Evolutionary conservation across 2,329 filamentous ascomycete species (phyloP).

Genomic region (Scleromitrula shiraiana): DNA sequence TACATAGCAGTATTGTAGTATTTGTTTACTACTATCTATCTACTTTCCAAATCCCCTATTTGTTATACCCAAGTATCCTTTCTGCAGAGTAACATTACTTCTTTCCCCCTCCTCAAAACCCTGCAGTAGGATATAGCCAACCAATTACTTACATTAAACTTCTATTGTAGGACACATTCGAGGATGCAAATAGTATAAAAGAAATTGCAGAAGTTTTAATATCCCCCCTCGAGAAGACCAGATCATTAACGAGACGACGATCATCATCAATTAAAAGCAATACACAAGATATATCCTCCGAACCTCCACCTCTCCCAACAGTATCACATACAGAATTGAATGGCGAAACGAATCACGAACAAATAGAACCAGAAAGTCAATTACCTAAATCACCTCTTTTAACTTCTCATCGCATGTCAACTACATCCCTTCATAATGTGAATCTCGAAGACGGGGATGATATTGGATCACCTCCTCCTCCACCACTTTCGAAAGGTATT

Average conservation of each 20-base stretch:
- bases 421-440: slow-evolving; percentile 52
- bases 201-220: slow-evolving; percentile 15
- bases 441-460: slow-evolving; percentile 43
- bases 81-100: slow-evolving; percentile 17
- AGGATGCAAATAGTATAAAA: slow-evolving; percentile 64
- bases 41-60: not conserved
- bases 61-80: slow-evolving; percentile 1
- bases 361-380: slow-evolving; percentile 20
- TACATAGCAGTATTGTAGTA: too few species aligned
- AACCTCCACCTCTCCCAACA: slow-evolving; percentile 19
- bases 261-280: slow-evolving; percentile 27
- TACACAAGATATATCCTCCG: slow-evolving; percentile 24
- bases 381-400: slow-evolving; percentile 40
- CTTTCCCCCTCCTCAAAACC: too few species aligned
- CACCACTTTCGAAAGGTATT: slow-evolving; percentile 7
- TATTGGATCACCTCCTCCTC: slow-evolving; percentile 10
- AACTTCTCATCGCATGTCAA: slow-evolving; percentile 44
- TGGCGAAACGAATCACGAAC: slow-evolving; percentile 23
- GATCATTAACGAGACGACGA: slow-evolving; percentile 35
- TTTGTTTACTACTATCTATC: not conserved
- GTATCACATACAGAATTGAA: slow-evolving; percentile 22
- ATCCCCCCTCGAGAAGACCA: slow-evolving; percentile 20
- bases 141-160: slow-evolving; percentile 9
- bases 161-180: slow-evolving; percentile 60
- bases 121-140: slow-evolving; percentile 8